phyloP scores from a whole-genome alignment of 2,329 filamentous ascomycete genomes.

The Dothideomycetidae sp. region DNA sequence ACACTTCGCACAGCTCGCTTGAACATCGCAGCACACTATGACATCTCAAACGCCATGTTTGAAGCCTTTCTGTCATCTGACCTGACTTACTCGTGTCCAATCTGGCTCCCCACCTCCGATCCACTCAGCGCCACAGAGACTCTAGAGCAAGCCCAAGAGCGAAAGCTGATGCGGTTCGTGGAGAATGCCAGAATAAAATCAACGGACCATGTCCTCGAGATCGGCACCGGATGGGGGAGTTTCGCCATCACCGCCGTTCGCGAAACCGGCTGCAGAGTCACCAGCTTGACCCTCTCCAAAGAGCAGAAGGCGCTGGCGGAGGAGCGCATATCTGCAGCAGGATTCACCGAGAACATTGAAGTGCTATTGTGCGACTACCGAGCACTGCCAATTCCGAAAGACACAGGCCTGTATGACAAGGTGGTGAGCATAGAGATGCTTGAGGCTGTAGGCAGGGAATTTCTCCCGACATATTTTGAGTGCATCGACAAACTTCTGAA shows the following conservation, averaged over 20 bases:
- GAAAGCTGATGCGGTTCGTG: conserved; percentile 53
- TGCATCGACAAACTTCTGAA: conserved; percentile 52
- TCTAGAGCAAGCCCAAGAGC: conserved; percentile 51
- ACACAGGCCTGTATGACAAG: conserved; percentile 47
- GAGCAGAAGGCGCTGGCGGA: conserved; percentile 58
- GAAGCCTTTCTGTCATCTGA: conserved; percentile 58
- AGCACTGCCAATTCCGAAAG: conserved; percentile 37
- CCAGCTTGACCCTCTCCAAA: conserved; percentile 51
- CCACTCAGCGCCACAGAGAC: conserved; percentile 36
- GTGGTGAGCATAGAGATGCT: conserved; percentile 66
- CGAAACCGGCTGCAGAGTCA: conserved; percentile 53
- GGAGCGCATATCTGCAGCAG: conserved; percentile 45
- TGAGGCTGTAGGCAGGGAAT: conserved; percentile 57
- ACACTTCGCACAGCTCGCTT: conserved; percentile 41
- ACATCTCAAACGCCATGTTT: conserved; percentile 65
- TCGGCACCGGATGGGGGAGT: conserved; percentile 62
- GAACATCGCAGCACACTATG: conserved; percentile 60
- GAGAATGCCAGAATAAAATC: conserved; percentile 48
- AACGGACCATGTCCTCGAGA: conserved; percentile 57
- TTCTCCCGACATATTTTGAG: conserved; percentile 51
- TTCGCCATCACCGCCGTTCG: conserved; percentile 57
- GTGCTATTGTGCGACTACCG: conserved; percentile 58
- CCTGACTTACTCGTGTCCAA: conserved; percentile 63
- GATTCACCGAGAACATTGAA: conserved; percentile 46
- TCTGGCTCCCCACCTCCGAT: conserved; percentile 41